Conservation (phyloP, 306 rosid species). For the Quillaja saponaria region DNA sequence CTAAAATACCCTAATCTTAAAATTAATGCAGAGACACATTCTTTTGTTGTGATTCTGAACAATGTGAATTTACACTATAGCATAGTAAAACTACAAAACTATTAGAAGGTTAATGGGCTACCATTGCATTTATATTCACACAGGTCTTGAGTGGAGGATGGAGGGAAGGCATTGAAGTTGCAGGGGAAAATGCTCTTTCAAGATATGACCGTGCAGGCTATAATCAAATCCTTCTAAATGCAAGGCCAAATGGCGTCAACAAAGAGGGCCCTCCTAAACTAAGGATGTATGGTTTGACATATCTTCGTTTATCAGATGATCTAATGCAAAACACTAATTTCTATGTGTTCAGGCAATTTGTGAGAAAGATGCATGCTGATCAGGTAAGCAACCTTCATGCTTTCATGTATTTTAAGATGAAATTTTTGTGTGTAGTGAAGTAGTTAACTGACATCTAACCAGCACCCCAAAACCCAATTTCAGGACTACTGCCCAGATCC, state of each 20-base stretch:
- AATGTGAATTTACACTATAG: too few relatives aligned
- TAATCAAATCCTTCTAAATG: constrained; percentile 81
- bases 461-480: too few relatives aligned
- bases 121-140: too few relatives aligned
- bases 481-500: constrained; percentile 66
- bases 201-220: constrained; percentile 62
- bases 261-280: constrained; percentile 50
- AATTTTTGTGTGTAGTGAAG: too few relatives aligned
- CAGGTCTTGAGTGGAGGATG: constrained; percentile 73
- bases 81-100: too few relatives aligned
- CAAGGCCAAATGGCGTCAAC: constrained; percentile 76
- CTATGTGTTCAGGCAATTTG: constrained; percentile 65
- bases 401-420: too few relatives aligned
- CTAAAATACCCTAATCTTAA: too few relatives aligned
- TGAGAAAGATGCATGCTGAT: constrained; percentile 82
- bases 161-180: constrained; percentile 75
- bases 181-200: constrained; percentile 90
- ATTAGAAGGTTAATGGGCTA: too few relatives aligned
- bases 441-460: too few relatives aligned
- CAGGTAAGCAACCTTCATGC: too few relatives aligned
- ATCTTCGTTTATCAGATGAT: constrained; percentile 66
- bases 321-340: constrained; percentile 55
- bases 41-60: too few relatives aligned
- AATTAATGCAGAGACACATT: too few relatives aligned
- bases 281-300: constrained; percentile 75